Percentiles rank a stretch among this genome's conserved stretches.
Evolutionary conservation across 2,329 filamentous ascomycete species (phyloP).

Genomic region (Aurifilum marmelostoma): DNA sequence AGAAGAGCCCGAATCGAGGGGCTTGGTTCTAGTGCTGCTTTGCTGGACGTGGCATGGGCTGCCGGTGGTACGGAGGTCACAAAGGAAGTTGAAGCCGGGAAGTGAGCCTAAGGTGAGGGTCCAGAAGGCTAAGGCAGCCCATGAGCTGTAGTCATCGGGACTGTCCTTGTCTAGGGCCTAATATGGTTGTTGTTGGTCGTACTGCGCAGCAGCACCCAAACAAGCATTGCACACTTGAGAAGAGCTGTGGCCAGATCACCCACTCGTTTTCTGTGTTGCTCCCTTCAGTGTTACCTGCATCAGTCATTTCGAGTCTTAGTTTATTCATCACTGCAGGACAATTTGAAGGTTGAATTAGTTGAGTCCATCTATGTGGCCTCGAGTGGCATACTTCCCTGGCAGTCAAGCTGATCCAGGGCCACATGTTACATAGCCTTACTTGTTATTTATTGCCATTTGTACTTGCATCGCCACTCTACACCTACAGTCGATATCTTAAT

Average conservation of each 20-base stretch:
- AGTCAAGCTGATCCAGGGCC: background rate
- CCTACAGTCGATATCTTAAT: background rate
- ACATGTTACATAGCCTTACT: conserved; percentile 5
- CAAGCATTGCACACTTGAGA: background rate
- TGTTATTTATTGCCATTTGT: background rate
- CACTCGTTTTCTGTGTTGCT: conserved; percentile 7
- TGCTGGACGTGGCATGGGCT: conserved; percentile 17
- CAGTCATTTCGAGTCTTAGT: background rate
- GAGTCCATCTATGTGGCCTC: background rate
- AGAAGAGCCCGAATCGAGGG: conserved; percentile 11
- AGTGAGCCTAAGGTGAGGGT: background rate
- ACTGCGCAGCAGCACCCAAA: background rate
- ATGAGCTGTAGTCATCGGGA: background rate
- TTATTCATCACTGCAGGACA: background rate
- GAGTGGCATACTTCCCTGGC: background rate
- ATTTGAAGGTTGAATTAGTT: background rate
- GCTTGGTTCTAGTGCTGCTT: conserved; percentile 27
- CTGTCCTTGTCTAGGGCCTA: background rate
- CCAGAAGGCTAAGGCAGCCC: background rate
- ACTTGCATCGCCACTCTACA: background rate
- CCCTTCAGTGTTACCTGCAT: background rate
- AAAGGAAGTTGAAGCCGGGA: background rate
- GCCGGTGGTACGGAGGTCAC: background rate
- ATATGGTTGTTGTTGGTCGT: background rate
- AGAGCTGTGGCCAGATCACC: background rate